Conservation (phyloP, 192 early-diverging fungal species). For the Bifiguratus adelaidae region DNA sequence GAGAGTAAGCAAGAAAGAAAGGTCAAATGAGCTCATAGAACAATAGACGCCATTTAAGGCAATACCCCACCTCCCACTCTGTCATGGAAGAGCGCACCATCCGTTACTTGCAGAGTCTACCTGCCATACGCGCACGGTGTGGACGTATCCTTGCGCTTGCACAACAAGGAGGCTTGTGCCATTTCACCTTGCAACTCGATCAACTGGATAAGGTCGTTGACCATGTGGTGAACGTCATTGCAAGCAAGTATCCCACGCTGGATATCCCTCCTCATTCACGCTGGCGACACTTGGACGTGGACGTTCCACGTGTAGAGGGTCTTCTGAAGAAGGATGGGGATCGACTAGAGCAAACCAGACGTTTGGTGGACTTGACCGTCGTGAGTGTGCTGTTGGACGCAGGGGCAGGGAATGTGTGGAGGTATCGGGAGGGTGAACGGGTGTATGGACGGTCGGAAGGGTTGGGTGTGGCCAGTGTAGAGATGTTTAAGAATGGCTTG, state of each 20-base stretch:
- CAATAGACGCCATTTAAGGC: too few species aligned
- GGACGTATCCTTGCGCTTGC: conserved; percentile 47
- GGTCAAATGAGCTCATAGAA: too few species aligned
- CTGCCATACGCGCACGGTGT: conserved; percentile 66
- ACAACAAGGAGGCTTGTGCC: conserved; percentile 36
- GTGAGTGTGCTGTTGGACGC: conserved; percentile 90
- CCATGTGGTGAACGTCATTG: conserved; percentile 34
- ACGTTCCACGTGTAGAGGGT: conserved; percentile 28
- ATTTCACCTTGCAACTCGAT: conserved; percentile 62
- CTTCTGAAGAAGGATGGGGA: conserved; percentile 24
- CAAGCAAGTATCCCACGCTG: too few species aligned
- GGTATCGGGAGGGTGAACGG: conserved; percentile 41
- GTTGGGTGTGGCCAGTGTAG: conserved; percentile 70
- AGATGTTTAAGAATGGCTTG: conserved; percentile 72
- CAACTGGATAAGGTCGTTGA: conserved; percentile 59
- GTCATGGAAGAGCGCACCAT: too few species aligned
- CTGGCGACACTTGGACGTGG: conserved; percentile 73
- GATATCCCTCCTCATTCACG: conserved; percentile 80
- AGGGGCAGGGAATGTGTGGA: conserved; percentile 80
- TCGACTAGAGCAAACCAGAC: conserved; percentile 44
- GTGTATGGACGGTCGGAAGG: conserved; percentile 70
- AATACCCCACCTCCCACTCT: too few species aligned
- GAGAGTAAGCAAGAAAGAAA: too few species aligned
- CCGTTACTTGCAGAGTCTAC: conserved; percentile 60
- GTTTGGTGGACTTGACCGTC: conserved; percentile 76